Conservation (phyloP, 108 stramenopile genomes). For the Nitzschia sp. region DNA sequence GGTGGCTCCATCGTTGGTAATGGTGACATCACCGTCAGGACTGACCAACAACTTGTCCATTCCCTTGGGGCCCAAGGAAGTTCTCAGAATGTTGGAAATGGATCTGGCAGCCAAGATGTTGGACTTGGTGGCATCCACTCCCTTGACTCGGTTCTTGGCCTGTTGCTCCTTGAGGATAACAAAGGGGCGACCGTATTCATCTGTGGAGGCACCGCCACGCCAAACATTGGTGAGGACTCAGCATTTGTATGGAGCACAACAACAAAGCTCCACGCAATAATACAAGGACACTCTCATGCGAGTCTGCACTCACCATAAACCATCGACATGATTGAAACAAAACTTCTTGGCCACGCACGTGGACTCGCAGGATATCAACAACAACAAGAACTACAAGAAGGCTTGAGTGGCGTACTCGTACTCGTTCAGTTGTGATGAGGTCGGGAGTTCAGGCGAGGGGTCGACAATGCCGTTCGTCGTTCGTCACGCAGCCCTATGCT, state of each 20-base stretch:
- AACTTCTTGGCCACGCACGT: not conserved
- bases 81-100: slow-evolving; percentile 91
- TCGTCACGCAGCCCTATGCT: too few species aligned
- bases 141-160: slow-evolving; percentile 94
- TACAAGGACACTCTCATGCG: not conserved
- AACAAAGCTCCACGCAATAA: not conserved
- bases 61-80: slow-evolving; percentile 97
- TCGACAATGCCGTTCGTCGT: too few species aligned
- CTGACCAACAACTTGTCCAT: slow-evolving; percentile 99
- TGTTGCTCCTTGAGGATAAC: slow-evolving; percentile 99
- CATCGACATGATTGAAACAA: slow-evolving; percentile 33
- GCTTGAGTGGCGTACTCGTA: too few species aligned
- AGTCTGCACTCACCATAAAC: slow-evolving; percentile 33
- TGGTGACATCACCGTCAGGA: slow-evolving; percentile 98
- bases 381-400: too few species aligned
- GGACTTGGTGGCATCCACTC: slow-evolving; percentile 92
- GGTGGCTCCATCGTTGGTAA: slow-evolving; percentile 99
- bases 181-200: slow-evolving; percentile 99
- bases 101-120: slow-evolving; percentile 97
- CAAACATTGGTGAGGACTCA: not conserved
- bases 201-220: slow-evolving; percentile 32
- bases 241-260: not conserved
- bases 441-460: too few species aligned
- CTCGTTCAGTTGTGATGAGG: too few species aligned
- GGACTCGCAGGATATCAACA: too few species aligned